Percentiles rank a stretch among this genome's conserved stretches.
These are phyloP conservation scores for Tuber calosporum DNA, from an alignment of 495 filamentous ascomycete genomes.

Conservation along the genomic window DNA sequence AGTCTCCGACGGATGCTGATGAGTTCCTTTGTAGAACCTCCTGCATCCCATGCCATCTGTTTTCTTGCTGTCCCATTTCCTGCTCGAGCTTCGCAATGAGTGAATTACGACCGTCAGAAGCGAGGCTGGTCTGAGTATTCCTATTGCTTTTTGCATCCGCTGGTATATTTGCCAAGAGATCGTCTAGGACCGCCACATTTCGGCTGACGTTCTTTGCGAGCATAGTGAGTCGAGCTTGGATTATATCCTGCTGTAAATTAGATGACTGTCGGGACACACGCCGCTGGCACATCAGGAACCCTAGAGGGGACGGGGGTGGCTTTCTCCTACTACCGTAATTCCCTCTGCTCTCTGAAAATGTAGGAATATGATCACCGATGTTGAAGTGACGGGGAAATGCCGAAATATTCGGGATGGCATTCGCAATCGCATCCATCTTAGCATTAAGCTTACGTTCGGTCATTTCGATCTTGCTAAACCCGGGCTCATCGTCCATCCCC, in stretches of 20 bases:
- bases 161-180: slow-evolving; percentile 25
- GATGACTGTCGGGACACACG: slow-evolving; percentile 18
- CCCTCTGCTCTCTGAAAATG: slow-evolving; percentile 31
- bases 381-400: slow-evolving; percentile 26
- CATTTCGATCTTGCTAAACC: slow-evolving; percentile 23
- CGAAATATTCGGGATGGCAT: slow-evolving; percentile 5
- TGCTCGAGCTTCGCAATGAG: slow-evolving; percentile 29
- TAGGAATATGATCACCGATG: slow-evolving; percentile 36
- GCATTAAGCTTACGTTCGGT: slow-evolving; percentile 27
- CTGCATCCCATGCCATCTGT: slow-evolving; percentile 32
- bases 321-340: slow-evolving; percentile 34
- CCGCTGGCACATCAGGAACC: slow-evolving; percentile 29
- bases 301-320: slow-evolving; percentile 35
- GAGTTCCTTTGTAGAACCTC: slow-evolving; percentile 22
- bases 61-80: slow-evolving; percentile 35
- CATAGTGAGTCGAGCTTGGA: slow-evolving; percentile 30
- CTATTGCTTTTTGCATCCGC: slow-evolving; percentile 11
- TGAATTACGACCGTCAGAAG: slow-evolving; percentile 29
- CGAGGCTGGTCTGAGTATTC: slow-evolving; percentile 19
- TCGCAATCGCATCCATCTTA: slow-evolving; percentile 15
- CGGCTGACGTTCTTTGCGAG: slow-evolving; percentile 12
- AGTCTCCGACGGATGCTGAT: slow-evolving; percentile 9
- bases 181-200: slow-evolving; percentile 17
- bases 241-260: slow-evolving; percentile 10
- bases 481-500: slow-evolving; percentile 28